Percentiles rank a stretch among this genome's conserved stretches.
Conservation (phyloP, 345 rosid species). For the Limnanthes douglasii region DNA sequence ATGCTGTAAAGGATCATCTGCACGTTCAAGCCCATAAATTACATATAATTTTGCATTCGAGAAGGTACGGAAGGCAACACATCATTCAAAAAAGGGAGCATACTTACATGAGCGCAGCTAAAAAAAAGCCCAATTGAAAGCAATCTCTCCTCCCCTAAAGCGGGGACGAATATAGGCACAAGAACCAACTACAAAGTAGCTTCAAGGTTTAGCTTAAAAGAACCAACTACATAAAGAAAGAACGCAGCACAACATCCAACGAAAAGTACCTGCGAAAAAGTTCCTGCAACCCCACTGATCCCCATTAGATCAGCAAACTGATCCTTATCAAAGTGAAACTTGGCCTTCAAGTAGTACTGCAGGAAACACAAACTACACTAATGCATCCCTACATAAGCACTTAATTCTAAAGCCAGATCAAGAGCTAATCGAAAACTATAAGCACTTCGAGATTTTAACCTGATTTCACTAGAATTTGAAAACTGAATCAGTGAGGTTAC, state of each 20-base stretch:
- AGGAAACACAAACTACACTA: background rate
- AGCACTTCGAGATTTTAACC: too few relatives aligned
- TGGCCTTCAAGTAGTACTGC: constrained; percentile 88
- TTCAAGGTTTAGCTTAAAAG: constrained; percentile 6
- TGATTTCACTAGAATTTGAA: too few relatives aligned
- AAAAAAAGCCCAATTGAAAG: constrained; percentile 73
- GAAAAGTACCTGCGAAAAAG: constrained; percentile 63
- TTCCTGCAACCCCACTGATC: constrained; percentile 60
- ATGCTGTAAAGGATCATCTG: constrained; percentile 73
- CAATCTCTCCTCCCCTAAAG: constrained; percentile 56
- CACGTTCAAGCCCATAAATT: constrained; percentile 9
- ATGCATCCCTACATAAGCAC: background rate
- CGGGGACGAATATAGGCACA: constrained; percentile 68
- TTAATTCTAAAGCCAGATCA: too few relatives aligned
- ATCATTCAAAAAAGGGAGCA: background rate
- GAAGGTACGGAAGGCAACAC: background rate
- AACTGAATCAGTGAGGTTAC: constrained; percentile 29
- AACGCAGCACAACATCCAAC: background rate
- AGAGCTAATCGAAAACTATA: too few relatives aligned
- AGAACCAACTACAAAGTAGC: constrained; percentile 39
- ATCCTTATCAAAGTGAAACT: constrained; percentile 68
- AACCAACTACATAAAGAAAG: background rate
- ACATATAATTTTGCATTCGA: background rate
- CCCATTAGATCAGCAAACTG: constrained; percentile 89
- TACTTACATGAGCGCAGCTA: constrained; percentile 49